Percentiles rank a stretch among this genome's conserved stretches.
phyloP scores from a whole-genome alignment of 106 monocot species.

The Acorus calamus region DNA sequence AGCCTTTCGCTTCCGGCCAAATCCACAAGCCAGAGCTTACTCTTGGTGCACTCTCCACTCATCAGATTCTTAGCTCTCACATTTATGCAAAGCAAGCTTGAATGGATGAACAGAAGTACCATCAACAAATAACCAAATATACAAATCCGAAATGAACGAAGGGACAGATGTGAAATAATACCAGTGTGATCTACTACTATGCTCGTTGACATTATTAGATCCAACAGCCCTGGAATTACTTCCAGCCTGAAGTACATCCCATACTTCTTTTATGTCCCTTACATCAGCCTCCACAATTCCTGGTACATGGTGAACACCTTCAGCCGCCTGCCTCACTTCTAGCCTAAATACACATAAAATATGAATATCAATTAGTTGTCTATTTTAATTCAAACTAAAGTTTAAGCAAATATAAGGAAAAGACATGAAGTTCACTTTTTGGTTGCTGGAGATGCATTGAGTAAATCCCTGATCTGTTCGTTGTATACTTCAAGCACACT shows the following conservation, averaged over 20 bases:
- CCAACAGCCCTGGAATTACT: slow-evolving; percentile 82
- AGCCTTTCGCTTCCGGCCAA: slow-evolving; percentile 86
- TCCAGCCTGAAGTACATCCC: slow-evolving; percentile 71
- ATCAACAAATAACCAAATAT: background rate
- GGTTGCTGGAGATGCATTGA: slow-evolving; percentile 59
- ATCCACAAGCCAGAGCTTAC: slow-evolving; percentile 92
- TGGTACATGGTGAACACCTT: slow-evolving; percentile 75
- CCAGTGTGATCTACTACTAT: slow-evolving; percentile 93
- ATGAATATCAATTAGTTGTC: background rate
- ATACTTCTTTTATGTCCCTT: slow-evolving; percentile 55
- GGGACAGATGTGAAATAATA: slow-evolving; percentile 7
- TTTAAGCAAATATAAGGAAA: background rate
- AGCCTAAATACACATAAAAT: slow-evolving; percentile 19
- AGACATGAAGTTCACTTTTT: slow-evolving; percentile 40
- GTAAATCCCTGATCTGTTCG: slow-evolving; percentile 77
- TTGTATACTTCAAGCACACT: slow-evolving; percentile 93
- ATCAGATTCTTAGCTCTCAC: slow-evolving; percentile 65
- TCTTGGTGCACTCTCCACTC: slow-evolving; percentile 62
- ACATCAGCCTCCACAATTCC: slow-evolving; percentile 76
- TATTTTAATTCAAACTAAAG: background rate
- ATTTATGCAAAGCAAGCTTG: slow-evolving; percentile 73
- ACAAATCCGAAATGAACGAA: slow-evolving; percentile 1
- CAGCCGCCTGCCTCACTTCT: slow-evolving; percentile 60
- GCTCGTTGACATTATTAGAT: slow-evolving; percentile 86
- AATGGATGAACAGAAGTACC: slow-evolving; percentile 4